Percentiles rank a stretch among this genome's conserved stretches.
phyloP scores from a whole-genome alignment of 2,329 filamentous ascomycete species.

The Arthrobotrys musiformis region DNA sequence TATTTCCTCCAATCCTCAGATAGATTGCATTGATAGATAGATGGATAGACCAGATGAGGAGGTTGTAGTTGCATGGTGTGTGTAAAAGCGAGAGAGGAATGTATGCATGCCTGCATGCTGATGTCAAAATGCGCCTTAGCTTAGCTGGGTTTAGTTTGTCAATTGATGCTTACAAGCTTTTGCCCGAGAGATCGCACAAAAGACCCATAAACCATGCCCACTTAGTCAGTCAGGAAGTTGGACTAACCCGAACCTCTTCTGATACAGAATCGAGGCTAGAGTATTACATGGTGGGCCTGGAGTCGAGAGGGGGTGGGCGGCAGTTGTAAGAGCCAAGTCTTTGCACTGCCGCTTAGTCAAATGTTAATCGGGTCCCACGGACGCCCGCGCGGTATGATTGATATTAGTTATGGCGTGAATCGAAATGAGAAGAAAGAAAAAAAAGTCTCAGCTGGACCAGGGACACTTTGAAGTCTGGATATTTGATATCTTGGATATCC shows the following conservation, averaged over 20 bases:
- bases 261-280: too few relatives aligned
- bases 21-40: neutral
- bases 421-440: too few relatives aligned
- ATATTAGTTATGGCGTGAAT: neutral
- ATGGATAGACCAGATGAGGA: neutral
- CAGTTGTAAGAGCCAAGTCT: slow-evolving; percentile 6
- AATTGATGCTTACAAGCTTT: neutral
- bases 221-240: too few relatives aligned
- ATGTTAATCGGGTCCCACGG: neutral
- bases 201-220: too few relatives aligned
- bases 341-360: slow-evolving; percentile 5
- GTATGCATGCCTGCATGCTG: neutral
- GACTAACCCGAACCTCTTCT: too few relatives aligned
- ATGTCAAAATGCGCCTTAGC: slow-evolving; percentile 3
- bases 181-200: neutral
- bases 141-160: neutral
- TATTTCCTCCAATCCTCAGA: too few relatives aligned
- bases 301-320: neutral
- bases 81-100: neutral
- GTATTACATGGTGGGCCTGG: neutral
- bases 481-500: neutral
- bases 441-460: neutral
- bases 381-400: neutral
- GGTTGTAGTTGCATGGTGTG: neutral
- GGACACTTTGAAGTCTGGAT: neutral